Conservation (phyloP, 148 eudicot species). For the Amaranthus palmeri region DNA sequence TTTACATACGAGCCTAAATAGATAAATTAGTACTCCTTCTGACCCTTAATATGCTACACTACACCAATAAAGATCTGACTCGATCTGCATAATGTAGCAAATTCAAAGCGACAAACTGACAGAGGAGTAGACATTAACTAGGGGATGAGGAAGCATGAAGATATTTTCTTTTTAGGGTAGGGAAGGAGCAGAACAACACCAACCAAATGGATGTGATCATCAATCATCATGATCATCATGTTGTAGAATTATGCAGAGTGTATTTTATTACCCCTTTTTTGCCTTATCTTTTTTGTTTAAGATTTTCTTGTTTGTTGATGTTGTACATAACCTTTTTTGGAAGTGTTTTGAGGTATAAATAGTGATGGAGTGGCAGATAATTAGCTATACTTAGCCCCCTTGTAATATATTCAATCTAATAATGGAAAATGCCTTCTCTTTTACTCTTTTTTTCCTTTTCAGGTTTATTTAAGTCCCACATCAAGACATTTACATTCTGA, state of each 20-base stretch:
- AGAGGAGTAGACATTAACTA: neutral
- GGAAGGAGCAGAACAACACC: slow-evolving; percentile 11
- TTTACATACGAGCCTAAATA: slow-evolving; percentile 16
- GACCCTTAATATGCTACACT: no score
- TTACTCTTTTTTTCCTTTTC: neutral
- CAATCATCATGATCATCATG: neutral
- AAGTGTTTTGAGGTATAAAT: slow-evolving; percentile 20
- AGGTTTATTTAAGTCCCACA: neutral
- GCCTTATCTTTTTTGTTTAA: neutral
- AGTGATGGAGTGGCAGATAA: slow-evolving; percentile 12
- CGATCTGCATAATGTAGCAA: no score
- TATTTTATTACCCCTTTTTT: neutral
- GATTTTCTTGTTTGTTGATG: slow-evolving; percentile 4
- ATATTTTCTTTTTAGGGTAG: slow-evolving; percentile 20
- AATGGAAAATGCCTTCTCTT: slow-evolving; percentile 15
- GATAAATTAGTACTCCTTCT: neutral
- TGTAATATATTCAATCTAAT: slow-evolving; percentile 31
- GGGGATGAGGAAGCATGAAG: slow-evolving; percentile 5
- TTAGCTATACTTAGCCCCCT: slow-evolving; percentile 16
- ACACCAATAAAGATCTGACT: no score
- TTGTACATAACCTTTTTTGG: slow-evolving; percentile 26
- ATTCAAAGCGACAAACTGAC: no score
- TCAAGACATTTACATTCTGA: neutral
- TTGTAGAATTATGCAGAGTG: slow-evolving; percentile 23
- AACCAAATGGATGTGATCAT: slow-evolving; percentile 1